Conservation (phyloP, 345 rosid genomes). For the Microcos paniculata region DNA sequence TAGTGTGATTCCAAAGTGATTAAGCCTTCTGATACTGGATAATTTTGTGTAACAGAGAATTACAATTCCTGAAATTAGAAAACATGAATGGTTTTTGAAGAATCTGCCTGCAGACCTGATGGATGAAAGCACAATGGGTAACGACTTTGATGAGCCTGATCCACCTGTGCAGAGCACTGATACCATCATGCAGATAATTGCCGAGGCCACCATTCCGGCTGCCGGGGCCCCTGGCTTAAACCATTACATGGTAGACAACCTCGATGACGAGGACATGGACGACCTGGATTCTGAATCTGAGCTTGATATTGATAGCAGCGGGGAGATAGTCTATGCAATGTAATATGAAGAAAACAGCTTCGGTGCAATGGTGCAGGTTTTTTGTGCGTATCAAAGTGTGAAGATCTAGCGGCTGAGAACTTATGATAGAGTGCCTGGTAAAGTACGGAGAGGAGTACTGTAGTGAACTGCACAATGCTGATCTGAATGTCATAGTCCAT, state of each 20-base stretch:
- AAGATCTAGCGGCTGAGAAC: conserved; percentile 4
- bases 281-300: conserved; percentile 85
- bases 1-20: not conserved
- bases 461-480: not conserved
- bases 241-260: conserved; percentile 53
- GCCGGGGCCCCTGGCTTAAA: conserved; percentile 46
- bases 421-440: conserved; percentile 6
- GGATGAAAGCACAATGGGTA: conserved; percentile 53
- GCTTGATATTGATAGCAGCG: conserved; percentile 87
- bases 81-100: conserved; percentile 86
- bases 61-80: conserved; percentile 74
- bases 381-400: not conserved
- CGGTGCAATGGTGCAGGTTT: conserved; percentile 3
- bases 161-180: conserved; percentile 84
- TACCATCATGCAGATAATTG: conserved; percentile 89
- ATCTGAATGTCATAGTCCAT: conserved; percentile 9
- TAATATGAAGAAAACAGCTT: conserved; percentile 27
- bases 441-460: not conserved
- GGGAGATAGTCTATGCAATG: conserved; percentile 83
- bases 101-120: conserved; percentile 81
- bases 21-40: conserved; percentile 4
- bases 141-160: conserved; percentile 74
- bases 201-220: conserved; percentile 88
- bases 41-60: conserved; percentile 62
- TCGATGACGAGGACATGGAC: conserved; percentile 89